phyloP scores from a whole-genome alignment of 108 stramenopile genomes.

The Craspedostauros australis region DNA sequence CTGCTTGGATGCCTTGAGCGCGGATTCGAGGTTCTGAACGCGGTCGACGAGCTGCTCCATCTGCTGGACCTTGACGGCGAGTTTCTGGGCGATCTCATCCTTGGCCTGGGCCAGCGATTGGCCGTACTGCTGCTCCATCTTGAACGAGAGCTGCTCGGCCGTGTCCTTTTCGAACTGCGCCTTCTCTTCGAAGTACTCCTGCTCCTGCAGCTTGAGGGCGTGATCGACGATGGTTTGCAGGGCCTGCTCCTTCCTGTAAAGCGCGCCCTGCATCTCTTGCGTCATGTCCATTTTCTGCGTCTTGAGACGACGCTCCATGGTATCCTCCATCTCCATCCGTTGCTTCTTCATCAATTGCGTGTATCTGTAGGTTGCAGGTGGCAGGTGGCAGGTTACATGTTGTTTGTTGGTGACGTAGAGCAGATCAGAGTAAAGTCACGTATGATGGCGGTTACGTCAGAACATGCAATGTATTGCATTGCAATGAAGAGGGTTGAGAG shows the following conservation, averaged over 20 bases:
- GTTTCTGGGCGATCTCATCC: conserved; percentile 34
- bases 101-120: conserved; percentile 33
- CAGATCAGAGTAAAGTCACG: too few species aligned
- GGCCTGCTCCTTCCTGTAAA: conserved; percentile 64
- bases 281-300: conserved; percentile 55
- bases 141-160: conserved; percentile 37
- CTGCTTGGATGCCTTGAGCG: conserved; percentile 37
- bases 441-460: too few species aligned
- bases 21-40: conserved; percentile 45
- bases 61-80: conserved; percentile 39
- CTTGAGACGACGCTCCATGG: conserved; percentile 40
- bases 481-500: too few species aligned
- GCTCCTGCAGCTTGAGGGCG: conserved; percentile 40
- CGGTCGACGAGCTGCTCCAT: conserved; percentile 48
- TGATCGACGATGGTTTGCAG: conserved; percentile 49
- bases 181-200: conserved; percentile 31
- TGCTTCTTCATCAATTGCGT: conserved; percentile 57
- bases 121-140: conserved; percentile 42
- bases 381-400: too few species aligned
- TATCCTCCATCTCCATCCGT: conserved; percentile 63
- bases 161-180: conserved; percentile 36
- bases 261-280: conserved; percentile 33
- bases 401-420: not conserved
- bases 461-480: too few species aligned
- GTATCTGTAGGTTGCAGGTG: too few species aligned